A percentile compares a stretch with the other conserved stretches of the same genome.
Conservation (phyloP, 148 eudicot species). For the Rhododendron kiyosumense region DNA sequence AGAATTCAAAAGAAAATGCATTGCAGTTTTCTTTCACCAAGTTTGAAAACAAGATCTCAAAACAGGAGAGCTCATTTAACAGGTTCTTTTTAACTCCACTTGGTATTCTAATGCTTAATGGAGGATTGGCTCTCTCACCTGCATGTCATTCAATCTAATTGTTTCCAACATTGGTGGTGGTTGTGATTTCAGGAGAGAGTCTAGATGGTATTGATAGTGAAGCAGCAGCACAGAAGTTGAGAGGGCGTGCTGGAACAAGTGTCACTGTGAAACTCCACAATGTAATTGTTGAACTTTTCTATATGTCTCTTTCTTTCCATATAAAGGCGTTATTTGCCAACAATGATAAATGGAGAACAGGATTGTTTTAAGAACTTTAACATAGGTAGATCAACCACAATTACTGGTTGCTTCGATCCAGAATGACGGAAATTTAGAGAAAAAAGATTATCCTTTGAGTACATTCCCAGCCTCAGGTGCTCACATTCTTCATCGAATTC, state of each 20-base stretch:
- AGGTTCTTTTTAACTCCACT: neutral
- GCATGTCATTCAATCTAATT: neutral
- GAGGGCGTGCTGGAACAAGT: slow-evolving; percentile 86
- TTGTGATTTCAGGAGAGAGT: slow-evolving; percentile 55
- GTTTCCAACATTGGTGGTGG: neutral
- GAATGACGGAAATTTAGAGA: neutral
- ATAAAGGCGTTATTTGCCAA: neutral
- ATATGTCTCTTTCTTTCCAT: neutral
- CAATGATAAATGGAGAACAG: neutral
- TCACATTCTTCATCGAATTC: neutral
- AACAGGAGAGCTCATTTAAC: neutral
- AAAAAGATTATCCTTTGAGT: neutral
- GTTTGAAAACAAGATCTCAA: neutral
- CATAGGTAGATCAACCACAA: neutral
- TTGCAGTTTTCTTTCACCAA: neutral
- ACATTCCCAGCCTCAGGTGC: neutral
- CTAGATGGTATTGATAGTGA: slow-evolving; percentile 74
- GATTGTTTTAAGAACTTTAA: neutral
- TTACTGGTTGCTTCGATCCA: neutral
- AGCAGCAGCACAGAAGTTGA: slow-evolving; percentile 89
- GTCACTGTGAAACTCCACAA: slow-evolving; percentile 77
- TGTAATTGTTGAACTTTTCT: slow-evolving; percentile 28
- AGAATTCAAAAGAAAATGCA: neutral
- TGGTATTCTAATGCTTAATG: neutral
- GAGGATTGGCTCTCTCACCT: neutral